A percentile compares a stretch with the other conserved stretches of the same genome.
phyloP scores from a whole-genome alignment of 768 basidiomycete genomes.

The Boletales sp. region DNA sequence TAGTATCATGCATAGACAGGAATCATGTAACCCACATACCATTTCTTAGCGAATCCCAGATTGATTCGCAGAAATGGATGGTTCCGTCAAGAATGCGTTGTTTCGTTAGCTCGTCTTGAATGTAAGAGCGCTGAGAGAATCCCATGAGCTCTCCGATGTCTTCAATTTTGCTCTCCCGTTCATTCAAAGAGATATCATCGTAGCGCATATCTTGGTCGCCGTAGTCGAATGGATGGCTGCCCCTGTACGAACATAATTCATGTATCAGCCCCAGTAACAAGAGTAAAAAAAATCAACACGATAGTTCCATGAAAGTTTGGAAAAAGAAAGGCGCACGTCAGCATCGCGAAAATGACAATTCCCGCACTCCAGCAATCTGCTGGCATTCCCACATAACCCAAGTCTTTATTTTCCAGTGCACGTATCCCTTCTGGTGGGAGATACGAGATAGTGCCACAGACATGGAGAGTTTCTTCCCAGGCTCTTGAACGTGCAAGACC shows the following conservation, averaged over 20 bases:
- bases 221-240: constrained; percentile 76
- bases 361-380: constrained; percentile 89
- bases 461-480: constrained; percentile 79
- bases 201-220: constrained; percentile 29
- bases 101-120: constrained; percentile 62
- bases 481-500: constrained; percentile 78
- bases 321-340: constrained; percentile 54
- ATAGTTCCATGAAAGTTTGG: neutral
- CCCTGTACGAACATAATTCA: constrained; percentile 38
- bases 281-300: neutral
- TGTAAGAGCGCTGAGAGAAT: constrained; percentile 32
- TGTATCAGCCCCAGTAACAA: constrained; percentile 10
- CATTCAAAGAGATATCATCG: constrained; percentile 4
- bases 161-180: constrained; percentile 25
- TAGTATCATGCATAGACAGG: neutral
- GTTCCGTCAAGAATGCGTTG: constrained; percentile 63
- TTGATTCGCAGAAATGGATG: constrained; percentile 49
- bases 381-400: constrained; percentile 80
- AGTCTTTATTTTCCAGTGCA: constrained; percentile 69
- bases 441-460: constrained; percentile 85
- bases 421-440: constrained; percentile 82
- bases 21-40: constrained; percentile 41
- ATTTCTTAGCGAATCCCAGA: constrained; percentile 56
- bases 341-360: constrained; percentile 78
- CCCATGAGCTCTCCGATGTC: constrained; percentile 31